Evolutionary conservation across 1,284 basidiomycete species (phyloP).

Genomic region (Amylostereum areolatum): DNA sequence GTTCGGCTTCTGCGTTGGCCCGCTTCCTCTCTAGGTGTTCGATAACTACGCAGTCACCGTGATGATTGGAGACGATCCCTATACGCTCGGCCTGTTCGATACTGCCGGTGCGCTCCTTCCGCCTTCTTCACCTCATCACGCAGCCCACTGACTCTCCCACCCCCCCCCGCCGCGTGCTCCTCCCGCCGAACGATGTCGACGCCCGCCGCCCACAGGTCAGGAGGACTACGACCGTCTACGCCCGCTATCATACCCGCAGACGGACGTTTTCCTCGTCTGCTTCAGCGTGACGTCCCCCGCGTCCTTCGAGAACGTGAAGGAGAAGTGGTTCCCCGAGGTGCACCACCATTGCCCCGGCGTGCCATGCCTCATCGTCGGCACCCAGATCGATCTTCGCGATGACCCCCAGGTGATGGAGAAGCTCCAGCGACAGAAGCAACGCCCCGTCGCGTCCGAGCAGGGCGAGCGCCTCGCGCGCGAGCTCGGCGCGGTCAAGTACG

Average conservation of each 20-base stretch:
- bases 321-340: constrained; percentile 99
- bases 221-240: constrained; percentile 99
- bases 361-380: constrained; percentile 97
- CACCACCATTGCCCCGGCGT: constrained; percentile 99
- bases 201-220: constrained; percentile 84
- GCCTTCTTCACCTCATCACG: constrained; percentile 3
- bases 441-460: constrained; percentile 83
- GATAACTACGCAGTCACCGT: constrained; percentile 99
- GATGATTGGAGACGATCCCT: constrained; percentile 99
- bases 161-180: too few relatives aligned
- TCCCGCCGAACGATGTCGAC: too few relatives aligned
- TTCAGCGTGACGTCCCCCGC: constrained; percentile 98
- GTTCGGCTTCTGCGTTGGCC: constrained; percentile 19
- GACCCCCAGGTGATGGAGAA: constrained; percentile 93
- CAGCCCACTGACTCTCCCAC: constrained; percentile 2
- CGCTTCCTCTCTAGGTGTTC: constrained; percentile 62
- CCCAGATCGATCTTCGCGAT: constrained; percentile 96
- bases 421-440: constrained; percentile 92
- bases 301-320: constrained; percentile 99
- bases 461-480: constrained; percentile 94
- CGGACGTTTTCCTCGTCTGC: constrained; percentile 99
- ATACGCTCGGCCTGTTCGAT: constrained; percentile 97
- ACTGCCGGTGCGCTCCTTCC: constrained; percentile 70
- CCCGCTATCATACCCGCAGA: constrained; percentile 98
- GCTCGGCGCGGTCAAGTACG: constrained; percentile 97